A percentile compares a stretch with the other conserved stretches of the same genome.
phyloP scores from a whole-genome alignment of 2,329 filamentous ascomycete species.

The Pyrenophora seminiperda region DNA sequence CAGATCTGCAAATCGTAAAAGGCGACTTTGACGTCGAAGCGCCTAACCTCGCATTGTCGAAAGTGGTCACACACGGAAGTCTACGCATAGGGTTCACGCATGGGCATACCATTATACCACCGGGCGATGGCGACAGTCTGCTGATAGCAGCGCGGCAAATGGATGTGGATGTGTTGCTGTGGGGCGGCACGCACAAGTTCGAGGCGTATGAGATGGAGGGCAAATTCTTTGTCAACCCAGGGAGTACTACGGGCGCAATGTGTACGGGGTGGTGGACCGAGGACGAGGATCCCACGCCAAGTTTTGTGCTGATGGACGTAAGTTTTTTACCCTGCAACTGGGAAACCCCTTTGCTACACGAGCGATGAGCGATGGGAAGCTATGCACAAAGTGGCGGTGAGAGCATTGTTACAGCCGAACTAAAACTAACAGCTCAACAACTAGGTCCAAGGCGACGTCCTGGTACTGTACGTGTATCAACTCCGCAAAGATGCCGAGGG shows the following conservation, averaged over 20 bases:
- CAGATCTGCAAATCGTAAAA: slow-evolving; percentile 71
- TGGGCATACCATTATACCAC: slow-evolving; percentile 73
- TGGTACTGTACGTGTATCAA: slow-evolving; percentile 91
- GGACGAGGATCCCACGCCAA: slow-evolving; percentile 74
- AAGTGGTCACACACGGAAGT: slow-evolving; percentile 71
- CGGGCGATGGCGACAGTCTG: slow-evolving; percentile 68
- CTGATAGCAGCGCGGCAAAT: slow-evolving; percentile 72
- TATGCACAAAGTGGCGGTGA: background rate
- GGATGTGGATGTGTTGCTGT: slow-evolving; percentile 72
- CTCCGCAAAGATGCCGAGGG: slow-evolving; percentile 59
- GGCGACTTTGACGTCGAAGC: slow-evolving; percentile 72
- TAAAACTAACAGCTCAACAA: slow-evolving; percentile 25
- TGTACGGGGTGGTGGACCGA: slow-evolving; percentile 64
- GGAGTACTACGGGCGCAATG: slow-evolving; percentile 70
- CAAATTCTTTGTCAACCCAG: slow-evolving; percentile 73
- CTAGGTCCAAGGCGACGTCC: slow-evolving; percentile 94
- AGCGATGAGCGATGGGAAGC: background rate
- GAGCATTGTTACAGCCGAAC: slow-evolving; percentile 4
- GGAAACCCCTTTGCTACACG: background rate
- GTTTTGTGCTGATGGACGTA: slow-evolving; percentile 98
- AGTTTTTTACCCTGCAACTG: slow-evolving; percentile 58
- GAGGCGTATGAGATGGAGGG: slow-evolving; percentile 75
- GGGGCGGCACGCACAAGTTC: slow-evolving; percentile 72
- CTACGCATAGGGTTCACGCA: slow-evolving; percentile 73
- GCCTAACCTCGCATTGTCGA: slow-evolving; percentile 67